Conservation (phyloP, 495 filamentous ascomycete genomes). For the Tuber indicum region DNA sequence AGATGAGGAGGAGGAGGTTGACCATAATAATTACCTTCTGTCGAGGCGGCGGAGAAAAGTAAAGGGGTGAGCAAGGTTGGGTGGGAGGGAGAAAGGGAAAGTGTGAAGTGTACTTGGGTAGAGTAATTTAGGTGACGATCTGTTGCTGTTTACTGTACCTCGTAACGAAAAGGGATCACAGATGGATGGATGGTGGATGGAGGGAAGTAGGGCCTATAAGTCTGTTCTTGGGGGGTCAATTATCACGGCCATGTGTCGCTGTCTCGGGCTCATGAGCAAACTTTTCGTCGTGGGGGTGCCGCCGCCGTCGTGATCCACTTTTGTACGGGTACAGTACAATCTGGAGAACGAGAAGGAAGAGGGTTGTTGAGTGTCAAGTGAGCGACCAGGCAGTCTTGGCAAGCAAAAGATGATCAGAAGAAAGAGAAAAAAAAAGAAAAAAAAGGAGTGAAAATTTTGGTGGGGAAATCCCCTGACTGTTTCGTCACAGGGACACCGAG, state of each 20-base stretch:
- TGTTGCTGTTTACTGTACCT: background rate
- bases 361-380: background rate
- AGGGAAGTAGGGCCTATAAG: background rate
- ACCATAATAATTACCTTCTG: constrained; percentile 21
- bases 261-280: background rate
- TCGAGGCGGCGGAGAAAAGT: background rate
- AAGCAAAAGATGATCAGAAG: background rate
- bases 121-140: background rate
- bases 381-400: background rate
- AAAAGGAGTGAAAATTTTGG: background rate
- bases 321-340: background rate
- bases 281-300: background rate
- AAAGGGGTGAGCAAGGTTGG: constrained; percentile 11
- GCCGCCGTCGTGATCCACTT: background rate
- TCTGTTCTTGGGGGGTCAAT: background rate
- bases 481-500: constrained; percentile 1
- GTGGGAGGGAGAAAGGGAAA: constrained; percentile 43
- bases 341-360: background rate
- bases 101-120: background rate
- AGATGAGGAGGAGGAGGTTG: constrained; percentile 27
- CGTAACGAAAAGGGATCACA: background rate
- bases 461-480: background rate
- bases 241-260: background rate
- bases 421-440: constrained; percentile 38
- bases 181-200: background rate